phyloP scores from a whole-genome alignment of 1,284 basidiomycete genomes.

The Rhodotorula sp. region DNA sequence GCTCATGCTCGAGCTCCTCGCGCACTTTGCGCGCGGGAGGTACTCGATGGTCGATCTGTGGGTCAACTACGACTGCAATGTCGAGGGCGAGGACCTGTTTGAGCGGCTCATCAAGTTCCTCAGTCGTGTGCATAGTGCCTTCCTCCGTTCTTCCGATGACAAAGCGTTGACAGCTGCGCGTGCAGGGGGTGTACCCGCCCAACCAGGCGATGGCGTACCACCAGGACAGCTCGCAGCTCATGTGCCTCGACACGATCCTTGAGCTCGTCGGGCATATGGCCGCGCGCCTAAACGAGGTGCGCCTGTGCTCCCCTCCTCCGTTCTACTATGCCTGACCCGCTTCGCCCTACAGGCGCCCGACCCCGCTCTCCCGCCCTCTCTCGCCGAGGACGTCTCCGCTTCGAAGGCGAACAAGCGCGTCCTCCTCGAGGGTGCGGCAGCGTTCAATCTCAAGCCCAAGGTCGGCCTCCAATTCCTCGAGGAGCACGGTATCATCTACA shows the following conservation, averaged over 20 bases:
- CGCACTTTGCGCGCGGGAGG: conserved; percentile 70
- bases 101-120: conserved; percentile 88
- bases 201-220: conserved; percentile 46
- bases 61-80: conserved; percentile 95
- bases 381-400: conserved; percentile 62
- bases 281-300: conserved; percentile 68
- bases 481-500: conserved; percentile 74
- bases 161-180: background rate
- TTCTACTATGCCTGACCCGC: background rate
- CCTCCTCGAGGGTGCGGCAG: conserved; percentile 77
- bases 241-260: conserved; percentile 86
- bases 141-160: no score
- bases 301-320: background rate
- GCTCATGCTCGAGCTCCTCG: conserved; percentile 83
- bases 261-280: conserved; percentile 87
- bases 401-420: conserved; percentile 84
- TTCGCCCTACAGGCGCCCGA: background rate
- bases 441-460: conserved; percentile 97
- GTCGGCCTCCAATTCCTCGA: conserved; percentile 85
- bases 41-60: conserved; percentile 95
- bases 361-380: conserved; percentile 57
- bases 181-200: conserved; percentile 74
- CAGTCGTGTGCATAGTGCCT: conserved; percentile 52
- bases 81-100: conserved; percentile 94
- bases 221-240: conserved; percentile 76